phyloP scores from a whole-genome alignment of 371 early-diverging fungal species.

The Fennellomyces sp. region DNA sequence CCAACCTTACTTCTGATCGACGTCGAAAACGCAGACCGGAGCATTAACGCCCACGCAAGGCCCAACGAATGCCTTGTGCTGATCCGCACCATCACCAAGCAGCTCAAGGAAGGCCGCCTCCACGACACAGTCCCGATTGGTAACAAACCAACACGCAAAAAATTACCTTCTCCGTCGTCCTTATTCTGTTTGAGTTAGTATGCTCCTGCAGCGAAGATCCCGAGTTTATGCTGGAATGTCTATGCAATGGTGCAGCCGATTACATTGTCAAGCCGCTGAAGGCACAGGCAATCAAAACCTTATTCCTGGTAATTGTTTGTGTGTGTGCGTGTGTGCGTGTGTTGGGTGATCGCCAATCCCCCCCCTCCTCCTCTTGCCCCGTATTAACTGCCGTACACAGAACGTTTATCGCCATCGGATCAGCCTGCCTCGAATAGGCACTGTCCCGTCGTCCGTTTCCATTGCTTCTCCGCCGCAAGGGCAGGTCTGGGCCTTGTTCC shows the following conservation, averaged over 20 bases:
- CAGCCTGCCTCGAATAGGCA: neutral
- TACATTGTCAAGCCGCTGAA: slow-evolving; percentile 57
- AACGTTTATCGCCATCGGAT: slow-evolving; percentile 26
- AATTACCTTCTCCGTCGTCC: neutral
- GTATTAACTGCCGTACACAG: neutral
- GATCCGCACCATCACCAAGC: neutral
- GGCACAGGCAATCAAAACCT: slow-evolving; percentile 48
- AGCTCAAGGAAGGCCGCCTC: slow-evolving; percentile 5
- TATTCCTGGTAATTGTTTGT: slow-evolving; percentile 65
- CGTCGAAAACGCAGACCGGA: slow-evolving; percentile 9
- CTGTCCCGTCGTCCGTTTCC: neutral
- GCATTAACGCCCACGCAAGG: neutral
- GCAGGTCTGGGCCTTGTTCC: slow-evolving; percentile 32
- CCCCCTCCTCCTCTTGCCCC: neutral
- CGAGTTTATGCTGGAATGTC: slow-evolving; percentile 44
- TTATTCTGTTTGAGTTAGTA: slow-evolving; percentile 13
- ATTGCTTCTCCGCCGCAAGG: slow-evolving; percentile 1
- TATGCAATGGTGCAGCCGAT: slow-evolving; percentile 61
- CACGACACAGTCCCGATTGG: slow-evolving; percentile 19
- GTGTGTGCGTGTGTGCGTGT: too few species aligned
- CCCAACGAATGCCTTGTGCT: slow-evolving; percentile 7
- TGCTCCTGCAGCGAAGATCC: slow-evolving; percentile 37
- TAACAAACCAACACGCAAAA: slow-evolving; percentile 7
- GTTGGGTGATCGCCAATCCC: too few species aligned
- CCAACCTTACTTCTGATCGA: slow-evolving; percentile 16